These are phyloP conservation scores for Cercis canadensis DNA, from an alignment of 306 rosid species.

Conservation along the genomic window DNA sequence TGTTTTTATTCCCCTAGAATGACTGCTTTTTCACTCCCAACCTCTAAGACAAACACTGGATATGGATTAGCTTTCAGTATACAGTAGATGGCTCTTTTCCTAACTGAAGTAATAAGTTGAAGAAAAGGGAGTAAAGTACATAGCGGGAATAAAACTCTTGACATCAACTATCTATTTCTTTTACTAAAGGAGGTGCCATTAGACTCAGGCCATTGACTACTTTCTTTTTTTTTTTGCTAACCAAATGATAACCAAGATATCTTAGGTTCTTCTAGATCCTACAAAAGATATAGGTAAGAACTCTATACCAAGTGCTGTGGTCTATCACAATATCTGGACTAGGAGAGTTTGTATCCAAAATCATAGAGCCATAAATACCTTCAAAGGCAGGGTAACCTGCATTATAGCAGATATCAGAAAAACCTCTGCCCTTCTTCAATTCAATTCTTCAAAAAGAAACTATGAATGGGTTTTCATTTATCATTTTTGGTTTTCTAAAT, in stretches of 20 bases:
- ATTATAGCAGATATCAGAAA: background rate
- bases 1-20: conserved; percentile 13
- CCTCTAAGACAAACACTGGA: conserved; percentile 18
- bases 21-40: conserved; percentile 19
- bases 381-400: background rate
- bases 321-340: too few species aligned
- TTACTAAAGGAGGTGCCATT: too few species aligned
- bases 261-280: background rate
- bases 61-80: conserved; percentile 32
- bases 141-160: too few species aligned
- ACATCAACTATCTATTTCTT: too few species aligned
- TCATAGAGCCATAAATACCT: background rate
- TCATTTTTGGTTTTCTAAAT: too few species aligned
- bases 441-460: too few species aligned
- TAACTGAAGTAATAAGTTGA: too few species aligned
- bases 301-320: too few species aligned
- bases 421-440: background rate
- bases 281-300: background rate
- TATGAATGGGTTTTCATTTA: too few species aligned
- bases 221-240: too few species aligned
- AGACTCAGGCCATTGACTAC: too few species aligned
- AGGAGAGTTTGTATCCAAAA: background rate
- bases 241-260: background rate
- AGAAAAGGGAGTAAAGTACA: too few species aligned
- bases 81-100: conserved; percentile 8